These are phyloP conservation scores for Astrocystis sublimbata DNA, from an alignment of 495 filamentous ascomycete genomes.

Conservation along the genomic window DNA sequence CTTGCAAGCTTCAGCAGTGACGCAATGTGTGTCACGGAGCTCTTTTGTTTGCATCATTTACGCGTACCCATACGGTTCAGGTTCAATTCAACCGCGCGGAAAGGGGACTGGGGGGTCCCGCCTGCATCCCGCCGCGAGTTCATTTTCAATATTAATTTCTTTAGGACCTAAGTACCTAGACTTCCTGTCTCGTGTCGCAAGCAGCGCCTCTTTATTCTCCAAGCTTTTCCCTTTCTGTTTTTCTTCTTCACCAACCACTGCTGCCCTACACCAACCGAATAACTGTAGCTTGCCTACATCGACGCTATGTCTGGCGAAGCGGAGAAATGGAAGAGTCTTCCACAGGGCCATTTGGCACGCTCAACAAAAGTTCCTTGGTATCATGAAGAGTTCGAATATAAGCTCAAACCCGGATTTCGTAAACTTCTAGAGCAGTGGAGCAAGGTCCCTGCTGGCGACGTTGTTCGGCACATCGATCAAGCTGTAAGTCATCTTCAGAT, in stretches of 20 bases:
- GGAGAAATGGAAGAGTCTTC: constrained; percentile 10
- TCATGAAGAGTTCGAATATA: not conserved
- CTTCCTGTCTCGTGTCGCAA: too few species aligned
- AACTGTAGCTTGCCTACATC: too few species aligned
- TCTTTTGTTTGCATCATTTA: constrained; percentile 2
- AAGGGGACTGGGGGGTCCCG: not conserved
- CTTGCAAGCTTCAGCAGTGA: not conserved
- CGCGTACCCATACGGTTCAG: not conserved
- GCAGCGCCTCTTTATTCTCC: too few species aligned
- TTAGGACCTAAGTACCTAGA: too few species aligned
- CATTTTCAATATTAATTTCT: too few species aligned
- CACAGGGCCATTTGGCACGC: not conserved
- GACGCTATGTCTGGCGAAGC: constrained; percentile 8
- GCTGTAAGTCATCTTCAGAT: not conserved
- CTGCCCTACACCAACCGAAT: too few species aligned
- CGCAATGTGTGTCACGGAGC: constrained; percentile 12
- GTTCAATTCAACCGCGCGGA: not conserved
- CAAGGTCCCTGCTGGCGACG: not conserved
- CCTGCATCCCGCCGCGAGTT: not conserved
- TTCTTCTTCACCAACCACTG: too few species aligned
- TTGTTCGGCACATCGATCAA: not conserved
- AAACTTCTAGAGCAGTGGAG: not conserved
- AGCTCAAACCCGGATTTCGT: not conserved
- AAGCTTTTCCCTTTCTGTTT: too few species aligned
- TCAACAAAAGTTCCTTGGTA: constrained; percentile 9